These are phyloP conservation scores for Arthrinium phaeospermum DNA, from an alignment of 2,329 filamentous ascomycete genomes.

Conservation along the genomic window DNA sequence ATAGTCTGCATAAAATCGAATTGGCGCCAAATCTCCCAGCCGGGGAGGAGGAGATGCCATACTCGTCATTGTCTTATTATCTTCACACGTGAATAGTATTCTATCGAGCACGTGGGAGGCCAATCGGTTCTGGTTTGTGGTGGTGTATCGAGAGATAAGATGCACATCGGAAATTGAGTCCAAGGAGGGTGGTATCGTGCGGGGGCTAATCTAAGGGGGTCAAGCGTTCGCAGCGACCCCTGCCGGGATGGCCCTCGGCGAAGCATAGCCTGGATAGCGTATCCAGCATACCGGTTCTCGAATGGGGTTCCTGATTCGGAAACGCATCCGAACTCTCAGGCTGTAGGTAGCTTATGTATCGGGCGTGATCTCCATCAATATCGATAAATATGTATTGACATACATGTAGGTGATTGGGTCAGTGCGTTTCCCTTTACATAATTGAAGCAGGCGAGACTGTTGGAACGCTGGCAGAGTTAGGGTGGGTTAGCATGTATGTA, in stretches of 20 bases:
- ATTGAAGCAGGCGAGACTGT: neutral
- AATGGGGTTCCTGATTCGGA: neutral
- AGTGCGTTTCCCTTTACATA: neutral
- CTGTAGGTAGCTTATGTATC: neutral
- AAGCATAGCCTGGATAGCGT: neutral
- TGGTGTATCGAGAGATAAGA: neutral
- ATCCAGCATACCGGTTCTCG: neutral
- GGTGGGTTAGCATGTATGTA: neutral
- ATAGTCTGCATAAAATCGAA: neutral
- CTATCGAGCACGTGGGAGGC: conserved; percentile 20
- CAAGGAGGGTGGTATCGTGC: conserved; percentile 19
- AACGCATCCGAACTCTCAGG: neutral
- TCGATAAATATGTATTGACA: no score
- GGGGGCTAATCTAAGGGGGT: conserved; percentile 16
- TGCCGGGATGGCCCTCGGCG: neutral
- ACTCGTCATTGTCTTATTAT: neutral
- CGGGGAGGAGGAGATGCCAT: neutral
- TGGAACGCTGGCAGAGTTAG: no score
- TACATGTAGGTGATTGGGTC: no score
- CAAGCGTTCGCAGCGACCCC: conserved; percentile 5
- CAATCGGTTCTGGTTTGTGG: conserved; percentile 21
- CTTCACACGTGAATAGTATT: neutral
- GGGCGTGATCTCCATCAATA: no score
- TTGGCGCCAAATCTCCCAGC: conserved; percentile 1
- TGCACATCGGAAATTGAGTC: conserved; percentile 22